Base-by-base conservation (phyloP, 2,329 filamentous ascomycete genomes). In the Ophiognomonia clavigignenti-juglandacearum region DNA sequence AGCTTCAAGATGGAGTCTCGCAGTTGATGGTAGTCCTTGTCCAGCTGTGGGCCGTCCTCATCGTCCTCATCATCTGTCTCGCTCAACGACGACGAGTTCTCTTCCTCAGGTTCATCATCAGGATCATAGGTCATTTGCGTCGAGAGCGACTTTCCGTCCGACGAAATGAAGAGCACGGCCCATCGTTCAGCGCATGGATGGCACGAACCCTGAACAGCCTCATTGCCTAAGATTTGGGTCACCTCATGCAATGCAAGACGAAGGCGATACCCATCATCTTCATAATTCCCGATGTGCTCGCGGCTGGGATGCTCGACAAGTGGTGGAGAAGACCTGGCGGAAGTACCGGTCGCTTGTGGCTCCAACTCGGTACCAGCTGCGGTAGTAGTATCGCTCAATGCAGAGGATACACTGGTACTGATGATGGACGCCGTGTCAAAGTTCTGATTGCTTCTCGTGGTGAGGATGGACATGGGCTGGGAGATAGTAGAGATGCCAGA, bases 101-200 rank as follows among this genome's bases (percentile, higher is more conserved):
- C 77, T 14, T 87, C 82, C 27, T 81, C 75, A 24, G 72, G 65
- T 31, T 86, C 79, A 38, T 83, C 78, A 51, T 85, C 80, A 2
- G 77, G 75, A 51, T 82, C 87, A 63, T 86, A 88, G 31, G 75
- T 82, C 83, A 89, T 87, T 38, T 83, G 77, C 3, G 82, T 77
- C 7, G 82, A 84, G 34, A 95, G 69, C 43, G 74, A 74, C 58
- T 80, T 82, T 26, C 88, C 87, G 62, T 90, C 82, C 1, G 80
- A 68, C 1, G 86, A 86, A 47, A 95, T 80, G 58, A 91, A 92
- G 8, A 95, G 70, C 6, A 93, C 83, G 4, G 86, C 79, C 89
- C 89, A 95, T 47, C 84, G 76, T 65, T 95, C 89, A 1, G 85
- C 83, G 52, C 87, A 92, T 8, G 88, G 88, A 57, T 93, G 86